Conservation (phyloP, 1,284 basidiomycete genomes). For the Austropuccinia psidii region DNA sequence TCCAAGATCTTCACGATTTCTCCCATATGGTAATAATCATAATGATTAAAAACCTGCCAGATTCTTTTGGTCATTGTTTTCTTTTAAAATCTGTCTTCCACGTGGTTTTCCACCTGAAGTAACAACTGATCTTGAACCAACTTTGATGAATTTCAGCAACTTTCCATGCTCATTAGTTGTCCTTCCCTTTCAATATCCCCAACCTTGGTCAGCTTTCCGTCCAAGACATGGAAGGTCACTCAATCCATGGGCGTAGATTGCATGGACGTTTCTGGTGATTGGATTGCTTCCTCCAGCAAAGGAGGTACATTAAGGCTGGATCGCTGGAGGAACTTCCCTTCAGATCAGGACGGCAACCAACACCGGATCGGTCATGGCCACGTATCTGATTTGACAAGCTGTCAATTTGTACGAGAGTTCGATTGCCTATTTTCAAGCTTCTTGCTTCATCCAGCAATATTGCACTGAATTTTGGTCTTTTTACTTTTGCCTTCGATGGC, state of each 20-base stretch:
- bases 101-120: neutral
- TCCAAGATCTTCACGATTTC: neutral
- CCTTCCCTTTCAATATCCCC: constrained; percentile 5
- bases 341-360: neutral
- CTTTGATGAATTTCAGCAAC: neutral
- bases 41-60: no score
- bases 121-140: neutral
- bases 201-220: constrained; percentile 12
- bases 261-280: constrained; percentile 8
- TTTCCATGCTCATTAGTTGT: neutral
- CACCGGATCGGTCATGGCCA: neutral
- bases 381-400: constrained; percentile 13
- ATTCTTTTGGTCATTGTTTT: no score
- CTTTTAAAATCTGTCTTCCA: neutral
- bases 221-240: neutral
- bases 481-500: no score
- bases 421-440: no score
- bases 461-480: no score
- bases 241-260: constrained; percentile 1
- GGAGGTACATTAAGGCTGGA: neutral
- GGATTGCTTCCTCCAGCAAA: neutral
- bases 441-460: no score
- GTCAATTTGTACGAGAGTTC: constrained; percentile 19
- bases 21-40: neutral
- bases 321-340: neutral